phyloP scores from a whole-genome alignment of 2,329 filamentous ascomycete genomes.

The Pseudocercospora crystallina region DNA sequence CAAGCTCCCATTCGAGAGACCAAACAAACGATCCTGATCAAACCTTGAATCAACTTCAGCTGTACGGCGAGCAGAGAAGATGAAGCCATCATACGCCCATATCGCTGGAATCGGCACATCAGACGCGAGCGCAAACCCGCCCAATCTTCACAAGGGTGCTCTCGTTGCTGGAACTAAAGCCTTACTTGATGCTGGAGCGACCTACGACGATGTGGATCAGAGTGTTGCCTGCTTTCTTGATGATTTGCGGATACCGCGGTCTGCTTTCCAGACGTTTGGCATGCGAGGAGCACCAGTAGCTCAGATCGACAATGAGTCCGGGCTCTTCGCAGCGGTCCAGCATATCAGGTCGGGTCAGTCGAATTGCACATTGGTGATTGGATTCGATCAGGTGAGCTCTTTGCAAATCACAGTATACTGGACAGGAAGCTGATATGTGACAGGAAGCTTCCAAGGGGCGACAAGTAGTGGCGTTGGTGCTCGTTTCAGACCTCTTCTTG shows the following conservation, averaged over 20 bases:
- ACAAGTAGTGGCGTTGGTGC: slow-evolving; percentile 20
- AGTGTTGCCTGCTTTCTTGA: slow-evolving; percentile 24
- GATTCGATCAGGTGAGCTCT: slow-evolving; percentile 20
- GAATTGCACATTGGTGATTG: slow-evolving; percentile 25
- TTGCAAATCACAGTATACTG: background rate
- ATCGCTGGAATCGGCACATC: slow-evolving; percentile 25
- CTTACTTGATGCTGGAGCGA: slow-evolving; percentile 29
- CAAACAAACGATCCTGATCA: too few species aligned
- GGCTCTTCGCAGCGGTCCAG: slow-evolving; percentile 21
- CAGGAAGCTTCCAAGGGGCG: background rate
- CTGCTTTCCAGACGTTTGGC: slow-evolving; percentile 25
- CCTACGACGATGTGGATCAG: slow-evolving; percentile 27
- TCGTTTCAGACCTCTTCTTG: slow-evolving; percentile 28
- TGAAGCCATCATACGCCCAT: slow-evolving; percentile 22
- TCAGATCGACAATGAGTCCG: slow-evolving; percentile 23
- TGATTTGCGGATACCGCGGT: slow-evolving; percentile 16
- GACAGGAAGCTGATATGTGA: background rate
- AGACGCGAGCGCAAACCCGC: background rate
- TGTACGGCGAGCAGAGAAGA: slow-evolving; percentile 1
- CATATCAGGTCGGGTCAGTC: slow-evolving; percentile 20
- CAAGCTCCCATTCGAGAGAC: too few species aligned
- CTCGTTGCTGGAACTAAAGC: slow-evolving; percentile 28
- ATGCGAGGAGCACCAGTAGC: slow-evolving; percentile 21
- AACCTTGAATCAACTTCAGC: too few species aligned
- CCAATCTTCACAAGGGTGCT: slow-evolving; percentile 8